Conservation (phyloP, 495 filamentous ascomycete genomes). For the Sporormia fimetaria region DNA sequence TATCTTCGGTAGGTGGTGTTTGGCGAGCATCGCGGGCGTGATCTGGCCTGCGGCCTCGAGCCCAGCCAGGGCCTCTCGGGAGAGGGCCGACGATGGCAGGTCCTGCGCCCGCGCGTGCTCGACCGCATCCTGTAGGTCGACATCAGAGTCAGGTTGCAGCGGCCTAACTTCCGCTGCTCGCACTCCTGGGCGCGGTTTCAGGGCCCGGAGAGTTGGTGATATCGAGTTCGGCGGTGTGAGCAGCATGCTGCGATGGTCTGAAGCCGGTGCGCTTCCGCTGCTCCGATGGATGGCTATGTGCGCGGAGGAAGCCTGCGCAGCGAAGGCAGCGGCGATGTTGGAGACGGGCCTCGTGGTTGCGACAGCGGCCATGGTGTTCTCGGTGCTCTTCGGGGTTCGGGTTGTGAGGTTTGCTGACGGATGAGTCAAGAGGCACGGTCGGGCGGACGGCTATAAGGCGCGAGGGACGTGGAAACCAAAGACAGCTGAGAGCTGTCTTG, state of each 20-base stretch:
- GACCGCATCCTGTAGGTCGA: conserved; percentile 66
- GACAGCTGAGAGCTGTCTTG: too few relatives aligned
- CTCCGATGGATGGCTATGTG: conserved; percentile 60
- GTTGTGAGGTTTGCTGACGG: conserved; percentile 9
- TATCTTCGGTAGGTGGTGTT: conserved; percentile 84
- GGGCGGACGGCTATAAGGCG: too few relatives aligned
- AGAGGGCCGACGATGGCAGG: conserved; percentile 28
- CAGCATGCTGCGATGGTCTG: conserved; percentile 49
- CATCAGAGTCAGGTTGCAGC: conserved; percentile 71
- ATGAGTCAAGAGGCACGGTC: conserved; percentile 14
- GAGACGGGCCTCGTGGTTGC: conserved; percentile 35
- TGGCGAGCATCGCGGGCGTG: conserved; percentile 75
- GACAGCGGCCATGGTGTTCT: conserved; percentile 45
- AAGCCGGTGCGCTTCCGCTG: conserved; percentile 44
- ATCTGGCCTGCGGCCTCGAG: conserved; percentile 72
- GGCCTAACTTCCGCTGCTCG: conserved; percentile 43
- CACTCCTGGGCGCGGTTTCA: conserved; percentile 45
- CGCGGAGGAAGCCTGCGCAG: conserved; percentile 50
- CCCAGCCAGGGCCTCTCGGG: conserved; percentile 32
- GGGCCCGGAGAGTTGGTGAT: conserved; percentile 77
- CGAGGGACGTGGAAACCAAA: too few relatives aligned
- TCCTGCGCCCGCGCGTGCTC: conserved; percentile 40
- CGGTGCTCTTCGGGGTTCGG: conserved; percentile 4
- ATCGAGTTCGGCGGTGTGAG: conserved; percentile 95
- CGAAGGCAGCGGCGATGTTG: conserved; percentile 53